These are phyloP conservation scores for Apiotrichum brassicae DNA, from an alignment of 1,284 basidiomycete species.

Conservation along the genomic window DNA sequence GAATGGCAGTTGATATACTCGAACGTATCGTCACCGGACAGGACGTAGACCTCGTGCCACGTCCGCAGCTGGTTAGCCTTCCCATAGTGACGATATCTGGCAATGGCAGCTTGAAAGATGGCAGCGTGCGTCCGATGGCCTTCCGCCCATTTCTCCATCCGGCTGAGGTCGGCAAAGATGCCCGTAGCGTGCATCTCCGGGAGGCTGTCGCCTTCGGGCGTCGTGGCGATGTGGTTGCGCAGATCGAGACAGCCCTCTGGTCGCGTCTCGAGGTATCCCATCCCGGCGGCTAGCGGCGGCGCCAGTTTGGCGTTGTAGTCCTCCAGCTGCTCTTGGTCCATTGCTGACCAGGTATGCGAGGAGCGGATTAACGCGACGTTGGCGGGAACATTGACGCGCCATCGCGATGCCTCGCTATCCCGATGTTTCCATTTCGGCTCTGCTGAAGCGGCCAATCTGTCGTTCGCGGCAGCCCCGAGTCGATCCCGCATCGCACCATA, in stretches of 20 bases:
- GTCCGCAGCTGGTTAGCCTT: conserved; percentile 10
- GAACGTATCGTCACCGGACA: conserved; percentile 1
- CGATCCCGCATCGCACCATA: conserved; percentile 16
- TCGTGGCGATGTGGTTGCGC: background rate
- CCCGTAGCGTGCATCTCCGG: conserved; percentile 8
- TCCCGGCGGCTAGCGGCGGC: conserved; percentile 8
- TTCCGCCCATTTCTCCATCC: conserved; percentile 12
- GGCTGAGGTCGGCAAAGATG: conserved; percentile 1
- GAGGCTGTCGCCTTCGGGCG: background rate
- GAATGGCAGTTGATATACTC: conserved; percentile 13
- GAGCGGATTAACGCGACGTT: conserved; percentile 11
- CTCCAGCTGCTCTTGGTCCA: conserved; percentile 8
- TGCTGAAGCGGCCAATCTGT: background rate
- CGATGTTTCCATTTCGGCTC: background rate
- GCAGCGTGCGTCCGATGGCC: conserved; percentile 8
- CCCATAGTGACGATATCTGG: conserved; percentile 10
- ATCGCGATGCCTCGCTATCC: background rate
- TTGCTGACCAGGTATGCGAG: conserved; percentile 9
- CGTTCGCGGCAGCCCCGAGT: background rate
- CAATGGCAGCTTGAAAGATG: conserved; percentile 10
- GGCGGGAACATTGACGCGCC: conserved; percentile 1
- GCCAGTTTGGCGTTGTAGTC: conserved; percentile 7
- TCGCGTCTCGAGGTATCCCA: conserved; percentile 6
- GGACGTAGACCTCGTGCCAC: conserved; percentile 14
- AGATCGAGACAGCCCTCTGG: conserved; percentile 4